These are phyloP conservation scores for Exophiala spinifera DNA, from an alignment of 2,329 filamentous ascomycete species.

Conservation along the genomic window DNA sequence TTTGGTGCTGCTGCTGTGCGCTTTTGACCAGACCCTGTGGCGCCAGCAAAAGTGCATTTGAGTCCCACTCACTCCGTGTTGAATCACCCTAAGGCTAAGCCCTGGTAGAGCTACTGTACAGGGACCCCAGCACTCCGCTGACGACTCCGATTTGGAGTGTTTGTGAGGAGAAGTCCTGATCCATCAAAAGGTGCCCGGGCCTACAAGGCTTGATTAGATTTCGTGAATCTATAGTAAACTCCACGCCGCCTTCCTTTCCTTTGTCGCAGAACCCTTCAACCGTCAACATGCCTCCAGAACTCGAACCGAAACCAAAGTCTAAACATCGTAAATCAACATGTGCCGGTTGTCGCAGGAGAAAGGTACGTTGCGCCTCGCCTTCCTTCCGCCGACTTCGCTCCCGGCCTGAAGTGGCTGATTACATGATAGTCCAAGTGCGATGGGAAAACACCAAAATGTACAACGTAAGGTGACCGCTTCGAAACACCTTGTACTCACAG, in stretches of 20 bases:
- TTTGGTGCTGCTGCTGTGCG: neutral
- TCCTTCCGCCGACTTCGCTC: too few relatives aligned
- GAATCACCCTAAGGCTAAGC: neutral
- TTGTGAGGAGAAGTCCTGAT: slow-evolving; percentile 4
- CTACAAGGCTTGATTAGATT: slow-evolving; percentile 1
- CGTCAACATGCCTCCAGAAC: slow-evolving; percentile 18
- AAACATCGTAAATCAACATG: slow-evolving; percentile 29
- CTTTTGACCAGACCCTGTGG: neutral
- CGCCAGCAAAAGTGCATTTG: too few relatives aligned
- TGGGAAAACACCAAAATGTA: slow-evolving; percentile 28
- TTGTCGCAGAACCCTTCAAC: too few relatives aligned
- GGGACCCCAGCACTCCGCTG: slow-evolving; percentile 1
- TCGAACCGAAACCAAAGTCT: slow-evolving; percentile 25
- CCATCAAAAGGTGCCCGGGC: neutral
- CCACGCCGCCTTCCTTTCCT: neutral
- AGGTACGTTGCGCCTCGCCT: slow-evolving; percentile 16
- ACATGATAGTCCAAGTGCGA: slow-evolving; percentile 27
- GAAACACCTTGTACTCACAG: neutral
- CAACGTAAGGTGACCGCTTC: slow-evolving; percentile 22
- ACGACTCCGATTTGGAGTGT: neutral
- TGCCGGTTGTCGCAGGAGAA: slow-evolving; percentile 28
- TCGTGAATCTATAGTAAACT: neutral
- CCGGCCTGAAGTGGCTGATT: slow-evolving; percentile 11
- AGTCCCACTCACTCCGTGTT: neutral
- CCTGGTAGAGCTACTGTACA: neutral